Base-by-base conservation (phyloP, 345 rosid genomes). In the Pelargonium nanum region DNA sequence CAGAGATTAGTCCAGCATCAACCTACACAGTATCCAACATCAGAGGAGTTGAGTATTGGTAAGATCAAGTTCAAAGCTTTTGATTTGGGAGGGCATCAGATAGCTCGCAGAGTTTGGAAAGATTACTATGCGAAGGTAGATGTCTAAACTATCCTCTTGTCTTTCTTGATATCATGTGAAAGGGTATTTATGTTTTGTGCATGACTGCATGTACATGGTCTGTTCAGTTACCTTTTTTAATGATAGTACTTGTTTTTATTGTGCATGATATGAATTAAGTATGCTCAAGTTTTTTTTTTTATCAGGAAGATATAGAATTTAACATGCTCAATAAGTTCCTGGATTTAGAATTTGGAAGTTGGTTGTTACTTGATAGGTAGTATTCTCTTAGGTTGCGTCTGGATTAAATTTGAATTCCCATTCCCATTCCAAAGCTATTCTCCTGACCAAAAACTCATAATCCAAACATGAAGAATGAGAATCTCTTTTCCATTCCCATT, bases 101-200 rank as follows among this genome's bases (percentile, higher is more conserved):
- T 40, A 9, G 48, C 48, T 17, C 9, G 48, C 16, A 40, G 48
- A 40, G 48, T 40, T 40, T 40, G 48, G 48, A 40, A 40, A 40
- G 48, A 40, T 40, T 40, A 40, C 16, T 40, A 75, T 59, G 67
- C 78, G 2, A 70, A 75, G 78, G 78, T 75, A 44, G 48, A 12
- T 40, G 3, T 40, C 48, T 40, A 3, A 17, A 40, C 48, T 40
- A 12, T 17, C 48, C 15, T 40, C 15, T 40, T 40, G 40, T 30
- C 40, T 30, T 30, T 40, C 1, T 40, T 17, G 16, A 40, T 40
- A 12, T 17, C 15, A 40, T 6, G 48, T 12, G 2, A 40, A 3
- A 40, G 15, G 6, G 40, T 30, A 7, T 28, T 28, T 3, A 28
- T 28, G 32, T 3, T 5, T 52, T 52, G 21, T 15, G 53, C 53